These are phyloP conservation scores for Diaporthe capsici DNA, from an alignment of 2,329 filamentous ascomycete genomes.

Conservation along the genomic window DNA sequence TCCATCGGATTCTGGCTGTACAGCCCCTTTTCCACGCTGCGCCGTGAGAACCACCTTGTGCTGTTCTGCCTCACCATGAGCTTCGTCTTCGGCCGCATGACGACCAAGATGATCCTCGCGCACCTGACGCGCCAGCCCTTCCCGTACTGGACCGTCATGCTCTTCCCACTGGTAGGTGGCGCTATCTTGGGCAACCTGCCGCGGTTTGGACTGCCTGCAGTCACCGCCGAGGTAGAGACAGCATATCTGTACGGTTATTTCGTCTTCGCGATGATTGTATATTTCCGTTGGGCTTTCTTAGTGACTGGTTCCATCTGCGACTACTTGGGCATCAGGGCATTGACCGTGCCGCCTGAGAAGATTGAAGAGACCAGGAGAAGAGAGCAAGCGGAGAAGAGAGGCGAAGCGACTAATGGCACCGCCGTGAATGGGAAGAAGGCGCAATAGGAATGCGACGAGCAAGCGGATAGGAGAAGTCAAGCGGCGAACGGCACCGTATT, in stretches of 20 bases:
- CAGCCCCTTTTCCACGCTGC: conserved; percentile 86
- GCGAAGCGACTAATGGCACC: conserved; percentile 45
- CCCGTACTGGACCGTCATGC: conserved; percentile 95
- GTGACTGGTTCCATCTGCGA: conserved; percentile 93
- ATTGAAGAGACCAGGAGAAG: conserved; percentile 66
- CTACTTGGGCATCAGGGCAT: conserved; percentile 92
- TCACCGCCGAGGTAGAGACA: conserved; percentile 78
- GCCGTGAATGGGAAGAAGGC: conserved; percentile 48
- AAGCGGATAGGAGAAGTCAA: not conserved
- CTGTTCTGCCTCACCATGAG: conserved; percentile 94
- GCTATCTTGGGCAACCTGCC: conserved; percentile 88
- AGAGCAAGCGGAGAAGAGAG: conserved; percentile 49
- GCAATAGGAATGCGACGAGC: conserved; percentile 40
- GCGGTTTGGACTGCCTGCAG: conserved; percentile 76
- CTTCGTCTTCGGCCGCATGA: conserved; percentile 98
- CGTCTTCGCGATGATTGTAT: conserved; percentile 84
- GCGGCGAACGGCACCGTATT: not conserved
- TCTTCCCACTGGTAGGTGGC: conserved; percentile 88
- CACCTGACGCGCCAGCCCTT: conserved; percentile 95
- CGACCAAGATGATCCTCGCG: conserved; percentile 98
- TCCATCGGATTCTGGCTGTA: conserved; percentile 88
- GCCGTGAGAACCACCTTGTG: conserved; percentile 87
- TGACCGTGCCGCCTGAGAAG: conserved; percentile 83
- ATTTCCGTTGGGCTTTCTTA: conserved; percentile 92
- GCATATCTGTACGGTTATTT: conserved; percentile 90